These are phyloP conservation scores for Cystobasidium sp. DNA, from an alignment of 1,284 basidiomycete genomes.

Conservation along the genomic window DNA sequence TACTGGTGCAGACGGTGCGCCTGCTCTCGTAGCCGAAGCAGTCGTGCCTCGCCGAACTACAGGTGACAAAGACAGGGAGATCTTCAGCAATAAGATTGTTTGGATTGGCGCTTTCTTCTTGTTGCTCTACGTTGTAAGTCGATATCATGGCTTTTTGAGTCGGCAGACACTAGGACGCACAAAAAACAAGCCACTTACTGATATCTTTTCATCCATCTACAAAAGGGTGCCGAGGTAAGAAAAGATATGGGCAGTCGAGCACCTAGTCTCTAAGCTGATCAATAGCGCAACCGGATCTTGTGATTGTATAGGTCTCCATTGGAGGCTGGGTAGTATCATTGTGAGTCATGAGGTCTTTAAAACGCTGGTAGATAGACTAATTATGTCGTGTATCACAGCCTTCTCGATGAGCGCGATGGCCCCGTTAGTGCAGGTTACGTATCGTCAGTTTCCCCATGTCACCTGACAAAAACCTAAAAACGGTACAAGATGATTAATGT, in stretches of 20 bases:
- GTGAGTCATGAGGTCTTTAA: not conserved
- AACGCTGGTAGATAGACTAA: not conserved
- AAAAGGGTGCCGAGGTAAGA: constrained; percentile 17
- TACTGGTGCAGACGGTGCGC: constrained; percentile 11
- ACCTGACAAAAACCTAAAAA: no score
- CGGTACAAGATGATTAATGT: not conserved
- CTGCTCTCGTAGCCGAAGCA: not conserved
- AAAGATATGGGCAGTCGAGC: no score
- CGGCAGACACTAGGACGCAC: no score
- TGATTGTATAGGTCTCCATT: constrained; percentile 22
- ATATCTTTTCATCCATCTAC: not conserved
- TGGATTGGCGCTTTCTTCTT: constrained; percentile 34
- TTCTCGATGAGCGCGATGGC: constrained; percentile 39
- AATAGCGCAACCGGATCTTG: no score
- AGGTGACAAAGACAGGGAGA: constrained; percentile 24
- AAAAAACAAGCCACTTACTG: not conserved
- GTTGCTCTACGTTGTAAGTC: constrained; percentile 36
- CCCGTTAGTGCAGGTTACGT: constrained; percentile 40
- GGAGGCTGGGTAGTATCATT: constrained; percentile 44
- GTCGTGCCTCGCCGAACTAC: constrained; percentile 3
- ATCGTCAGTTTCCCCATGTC: constrained; percentile 20
- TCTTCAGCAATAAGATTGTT: constrained; percentile 23
- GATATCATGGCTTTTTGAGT: not conserved
- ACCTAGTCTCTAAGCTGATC: no score
- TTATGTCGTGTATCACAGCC: constrained; percentile 1